Percentiles rank a stretch among this genome's conserved stretches.
Conservation (phyloP, 371 early-diverging fungal species). For the Umbelopsis sp. region DNA sequence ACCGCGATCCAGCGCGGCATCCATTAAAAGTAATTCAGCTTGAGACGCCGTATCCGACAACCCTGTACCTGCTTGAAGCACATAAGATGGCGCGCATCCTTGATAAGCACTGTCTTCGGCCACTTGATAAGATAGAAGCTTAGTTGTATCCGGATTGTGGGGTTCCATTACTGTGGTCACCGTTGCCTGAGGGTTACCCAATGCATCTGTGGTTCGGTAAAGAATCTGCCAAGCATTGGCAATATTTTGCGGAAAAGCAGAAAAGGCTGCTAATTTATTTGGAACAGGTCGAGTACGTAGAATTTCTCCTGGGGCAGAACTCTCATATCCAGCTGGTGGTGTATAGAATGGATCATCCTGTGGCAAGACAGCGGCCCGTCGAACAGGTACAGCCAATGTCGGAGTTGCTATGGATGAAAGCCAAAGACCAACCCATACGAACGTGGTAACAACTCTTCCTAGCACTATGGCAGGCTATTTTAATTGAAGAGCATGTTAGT, state of each 20-base stretch:
- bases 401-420: not conserved
- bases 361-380: not conserved
- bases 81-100: conserved; percentile 11
- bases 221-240: conserved; percentile 15
- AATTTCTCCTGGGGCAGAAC: not conserved
- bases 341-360: conserved; percentile 6
- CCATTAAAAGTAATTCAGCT: not conserved
- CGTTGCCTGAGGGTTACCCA: conserved; percentile 4
- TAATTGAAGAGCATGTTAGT: not conserved
- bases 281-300: conserved; percentile 6
- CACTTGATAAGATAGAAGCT: not conserved
- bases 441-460: not conserved
- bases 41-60: not conserved
- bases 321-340: conserved; percentile 6
- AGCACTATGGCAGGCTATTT: not conserved
- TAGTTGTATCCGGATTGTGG: not conserved
- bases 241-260: conserved; percentile 5
- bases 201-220: not conserved
- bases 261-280: not conserved
- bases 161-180: conserved; percentile 6
- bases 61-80: not conserved
- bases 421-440: not conserved
- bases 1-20: conserved; percentile 8
- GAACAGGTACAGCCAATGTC: conserved; percentile 3
- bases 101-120: conserved; percentile 10